phyloP scores from a whole-genome alignment of 2,329 filamentous ascomycete species.

The Aaosphaeria arxii region DNA sequence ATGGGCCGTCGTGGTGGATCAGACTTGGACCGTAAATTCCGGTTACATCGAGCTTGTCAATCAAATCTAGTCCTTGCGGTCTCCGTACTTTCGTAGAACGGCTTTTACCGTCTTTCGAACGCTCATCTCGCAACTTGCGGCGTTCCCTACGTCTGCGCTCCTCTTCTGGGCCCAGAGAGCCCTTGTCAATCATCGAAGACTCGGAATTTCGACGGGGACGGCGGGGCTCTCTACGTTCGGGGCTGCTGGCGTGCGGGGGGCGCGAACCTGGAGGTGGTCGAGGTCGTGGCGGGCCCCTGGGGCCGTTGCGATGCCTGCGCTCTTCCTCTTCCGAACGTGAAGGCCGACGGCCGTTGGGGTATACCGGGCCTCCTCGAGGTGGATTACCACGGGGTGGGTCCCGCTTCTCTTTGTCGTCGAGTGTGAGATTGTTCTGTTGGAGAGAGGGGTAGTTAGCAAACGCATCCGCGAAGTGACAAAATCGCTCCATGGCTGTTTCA shows the following conservation, averaged over 20 bases:
- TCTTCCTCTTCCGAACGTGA: slow-evolving; percentile 64
- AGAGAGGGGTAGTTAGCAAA: slow-evolving; percentile 43
- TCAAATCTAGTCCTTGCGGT: slow-evolving; percentile 69
- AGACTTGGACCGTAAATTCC: slow-evolving; percentile 92
- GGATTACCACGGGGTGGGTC: slow-evolving; percentile 3
- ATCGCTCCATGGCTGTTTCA: slow-evolving; percentile 35
- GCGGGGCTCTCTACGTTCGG: slow-evolving; percentile 43
- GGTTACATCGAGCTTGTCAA: slow-evolving; percentile 94
- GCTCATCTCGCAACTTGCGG: slow-evolving; percentile 52
- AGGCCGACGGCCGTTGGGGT: slow-evolving; percentile 56
- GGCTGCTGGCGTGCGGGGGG: slow-evolving; percentile 31
- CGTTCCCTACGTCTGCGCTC: slow-evolving; percentile 51
- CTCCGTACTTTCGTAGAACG: slow-evolving; percentile 35
- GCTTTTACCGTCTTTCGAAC: slow-evolving; percentile 37
- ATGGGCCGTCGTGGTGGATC: slow-evolving; percentile 96
- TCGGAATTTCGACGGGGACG: slow-evolving; percentile 74
- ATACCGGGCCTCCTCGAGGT: slow-evolving; percentile 40
- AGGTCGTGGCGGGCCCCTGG: slow-evolving; percentile 32
- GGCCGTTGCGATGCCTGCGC: slow-evolving; percentile 38
- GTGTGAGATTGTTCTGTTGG: slow-evolving; percentile 62
- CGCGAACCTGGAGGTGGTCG: slow-evolving; percentile 37
- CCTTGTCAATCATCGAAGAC: slow-evolving; percentile 67
- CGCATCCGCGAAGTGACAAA: slow-evolving; percentile 34
- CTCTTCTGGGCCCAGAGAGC: slow-evolving; percentile 60
- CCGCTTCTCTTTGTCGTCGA: slow-evolving; percentile 55